Evolutionary conservation across 1,139 yeast genomes (phyloP).

Genomic region (Suhomyces wounanorum): DNA sequence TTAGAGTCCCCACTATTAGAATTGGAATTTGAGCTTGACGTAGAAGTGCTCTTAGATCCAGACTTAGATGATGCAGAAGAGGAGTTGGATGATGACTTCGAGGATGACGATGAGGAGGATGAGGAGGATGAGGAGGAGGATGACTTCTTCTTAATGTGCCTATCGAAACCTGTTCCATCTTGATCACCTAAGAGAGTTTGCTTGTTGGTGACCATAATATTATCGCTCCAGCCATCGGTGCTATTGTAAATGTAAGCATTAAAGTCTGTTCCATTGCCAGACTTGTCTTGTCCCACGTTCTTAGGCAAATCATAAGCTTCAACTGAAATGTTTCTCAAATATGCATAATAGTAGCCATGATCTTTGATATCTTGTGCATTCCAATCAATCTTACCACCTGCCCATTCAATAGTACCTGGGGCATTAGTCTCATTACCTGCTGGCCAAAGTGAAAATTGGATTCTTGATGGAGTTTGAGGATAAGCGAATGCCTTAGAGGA

Average conservation of each 20-base stretch:
- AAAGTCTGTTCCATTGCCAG: slow-evolving; percentile 41
- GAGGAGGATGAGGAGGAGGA: slow-evolving; percentile 11
- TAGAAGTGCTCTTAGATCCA: slow-evolving; percentile 8
- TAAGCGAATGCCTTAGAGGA: slow-evolving; percentile 61
- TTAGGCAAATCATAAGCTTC: slow-evolving; percentile 73
- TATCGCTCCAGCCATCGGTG: slow-evolving; percentile 46
- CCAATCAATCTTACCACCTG: slow-evolving; percentile 91
- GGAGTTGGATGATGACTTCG: slow-evolving; percentile 2
- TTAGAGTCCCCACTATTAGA: not conserved
- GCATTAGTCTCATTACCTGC: slow-evolving; percentile 71
- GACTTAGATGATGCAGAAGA: slow-evolving; percentile 10
- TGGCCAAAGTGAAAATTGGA: slow-evolving; percentile 92
- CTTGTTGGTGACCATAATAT: slow-evolving; percentile 61
- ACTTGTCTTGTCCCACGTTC: slow-evolving; percentile 33
- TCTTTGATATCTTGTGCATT: slow-evolving; percentile 66
- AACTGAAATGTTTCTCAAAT: slow-evolving; percentile 59
- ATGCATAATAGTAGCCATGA: slow-evolving; percentile 77
- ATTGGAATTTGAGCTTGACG: not conserved
- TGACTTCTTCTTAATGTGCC: slow-evolving; percentile 35
- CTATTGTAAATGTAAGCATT: slow-evolving; percentile 60
- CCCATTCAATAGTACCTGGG: slow-evolving; percentile 89
- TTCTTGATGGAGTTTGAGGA: slow-evolving; percentile 92
- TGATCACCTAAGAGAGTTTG: slow-evolving; percentile 58
- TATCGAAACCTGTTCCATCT: slow-evolving; percentile 68
- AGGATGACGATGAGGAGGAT: slow-evolving; percentile 7